Conservation (phyloP, 2,329 filamentous ascomycete genomes). For the Sclerotinia glacialis region DNA sequence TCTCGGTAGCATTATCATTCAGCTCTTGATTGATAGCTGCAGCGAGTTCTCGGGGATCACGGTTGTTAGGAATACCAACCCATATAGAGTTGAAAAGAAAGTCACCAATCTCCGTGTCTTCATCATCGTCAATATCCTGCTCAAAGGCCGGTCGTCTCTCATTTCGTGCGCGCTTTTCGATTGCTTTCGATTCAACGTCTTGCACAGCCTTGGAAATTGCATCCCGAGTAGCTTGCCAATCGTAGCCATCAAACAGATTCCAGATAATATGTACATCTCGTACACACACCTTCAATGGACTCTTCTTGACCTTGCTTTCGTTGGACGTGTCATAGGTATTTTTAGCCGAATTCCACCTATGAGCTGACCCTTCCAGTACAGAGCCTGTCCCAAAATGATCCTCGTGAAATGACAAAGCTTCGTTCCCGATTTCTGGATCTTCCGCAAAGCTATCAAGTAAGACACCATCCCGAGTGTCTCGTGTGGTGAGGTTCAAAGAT, state of each 20-base stretch:
- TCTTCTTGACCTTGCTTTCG: conserved; percentile 57
- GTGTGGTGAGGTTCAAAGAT: conserved; percentile 35
- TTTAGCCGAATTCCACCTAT: conserved; percentile 74
- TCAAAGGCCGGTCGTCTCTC: conserved; percentile 52
- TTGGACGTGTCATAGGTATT: conserved; percentile 71
- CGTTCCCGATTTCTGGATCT: conserved; percentile 49
- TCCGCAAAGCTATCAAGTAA: conserved; percentile 46
- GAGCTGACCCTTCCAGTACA: conserved; percentile 62
- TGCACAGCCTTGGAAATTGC: conserved; percentile 85
- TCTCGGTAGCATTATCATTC: conserved; percentile 83
- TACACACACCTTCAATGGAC: conserved; percentile 73
- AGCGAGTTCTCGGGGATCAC: conserved; percentile 77
- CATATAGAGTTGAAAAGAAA: conserved; percentile 99
- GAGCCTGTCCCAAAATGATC: conserved; percentile 70
- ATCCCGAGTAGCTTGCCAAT: conserved; percentile 86
- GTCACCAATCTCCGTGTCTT: conserved; percentile 85
- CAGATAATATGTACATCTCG: conserved; percentile 92
- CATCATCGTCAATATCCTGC: conserved; percentile 74
- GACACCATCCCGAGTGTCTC: conserved; percentile 48
- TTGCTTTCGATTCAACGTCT: conserved; percentile 78
- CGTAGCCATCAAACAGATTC: conserved; percentile 97
- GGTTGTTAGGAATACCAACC: conserved; percentile 84
- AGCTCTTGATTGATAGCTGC: conserved; percentile 84
- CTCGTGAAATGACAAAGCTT: conserved; percentile 70
- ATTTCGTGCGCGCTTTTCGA: conserved; percentile 66